Evolutionary conservation across 2,329 filamentous ascomycete species (phyloP).

Genomic region (Colletotrichum tropicale): DNA sequence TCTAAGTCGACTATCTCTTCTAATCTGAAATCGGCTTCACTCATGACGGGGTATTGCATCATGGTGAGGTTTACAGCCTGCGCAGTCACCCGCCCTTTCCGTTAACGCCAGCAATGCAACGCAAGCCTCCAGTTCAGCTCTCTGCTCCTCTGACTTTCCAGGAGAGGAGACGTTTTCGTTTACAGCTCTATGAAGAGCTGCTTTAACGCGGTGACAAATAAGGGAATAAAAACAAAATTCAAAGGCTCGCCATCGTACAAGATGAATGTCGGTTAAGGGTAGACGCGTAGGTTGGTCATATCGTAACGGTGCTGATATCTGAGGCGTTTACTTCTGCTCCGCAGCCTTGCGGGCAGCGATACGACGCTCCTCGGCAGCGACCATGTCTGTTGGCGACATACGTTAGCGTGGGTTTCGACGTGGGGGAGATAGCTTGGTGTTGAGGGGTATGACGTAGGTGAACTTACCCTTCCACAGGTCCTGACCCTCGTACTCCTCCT

Average conservation of each 20-base stretch:
- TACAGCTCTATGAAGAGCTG: not conserved
- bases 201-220: not conserved
- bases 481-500: conserved; percentile 85
- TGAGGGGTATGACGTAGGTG: not conserved
- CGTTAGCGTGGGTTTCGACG: not conserved
- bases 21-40: not conserved
- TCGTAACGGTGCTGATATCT: not conserved
- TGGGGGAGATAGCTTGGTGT: not conserved
- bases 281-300: not conserved
- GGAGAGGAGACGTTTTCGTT: not conserved
- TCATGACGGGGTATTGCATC: not conserved
- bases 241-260: conserved; percentile 5
- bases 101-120: conserved; percentile 5
- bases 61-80: not conserved
- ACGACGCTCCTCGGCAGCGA: conserved; percentile 76
- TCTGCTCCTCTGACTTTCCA: not conserved
- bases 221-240: not conserved
- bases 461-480: conserved; percentile 87
- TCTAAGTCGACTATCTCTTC: not conserved
- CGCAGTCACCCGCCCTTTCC: not conserved
- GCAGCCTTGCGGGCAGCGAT: conserved; percentile 41
- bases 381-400: conserved; percentile 69
- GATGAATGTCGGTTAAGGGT: not conserved
- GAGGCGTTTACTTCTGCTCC: conserved; percentile 13
- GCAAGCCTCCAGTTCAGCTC: not conserved